Evolutionary conservation across 1,139 yeast genomes (phyloP), one percentile per base, ranked within the genome.

Genomic region (Yarrowia galli): DNA sequence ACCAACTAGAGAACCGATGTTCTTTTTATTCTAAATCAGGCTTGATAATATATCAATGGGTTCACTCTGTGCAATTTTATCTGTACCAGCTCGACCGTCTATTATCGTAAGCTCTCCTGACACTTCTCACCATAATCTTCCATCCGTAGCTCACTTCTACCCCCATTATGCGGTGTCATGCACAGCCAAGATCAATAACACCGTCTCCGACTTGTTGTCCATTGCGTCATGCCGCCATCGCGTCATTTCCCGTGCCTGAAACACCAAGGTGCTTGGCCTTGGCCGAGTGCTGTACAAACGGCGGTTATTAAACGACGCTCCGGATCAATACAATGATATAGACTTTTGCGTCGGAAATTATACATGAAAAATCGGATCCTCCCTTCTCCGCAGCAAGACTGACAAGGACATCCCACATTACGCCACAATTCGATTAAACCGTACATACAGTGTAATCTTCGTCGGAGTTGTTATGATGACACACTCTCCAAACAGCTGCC

Each of bases 231-330:
- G 40, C 23, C 9, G 32, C 4, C 20, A 53, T 53, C 45, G 45
- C 60, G 60, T 53, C 60, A 53, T 53, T 18, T 53, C 58, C 36
- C 58, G 58, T 51, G 58, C 58, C 43, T 51, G 32, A 18, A 9
- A 46, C 36, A 16, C 32, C 32, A 28, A 28, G 32, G 32, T 28
- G 32, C 32, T 28, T 10, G 32, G 32, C 9, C 32, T 28, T 28
- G 32, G 32, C 32, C 32, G 32, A 3, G 16, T 15, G 20, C 18
- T 49, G 42, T 48, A 7, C 53, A 48, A n/a, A 2, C 12, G 28
- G 16, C 38, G 53, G 51, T 8, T 46, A 46, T 46, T 28, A 28
- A 28, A 28, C 32, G 32, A 28, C n/a, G 32, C 9, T 5, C 10
- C 53, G 38, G 53, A 28, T 9, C 38, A 48, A 48, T 28, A 12